Evolutionary conservation across 2,329 filamentous ascomycete species (phyloP).

Genomic region (Albophoma yamanashiensis): DNA sequence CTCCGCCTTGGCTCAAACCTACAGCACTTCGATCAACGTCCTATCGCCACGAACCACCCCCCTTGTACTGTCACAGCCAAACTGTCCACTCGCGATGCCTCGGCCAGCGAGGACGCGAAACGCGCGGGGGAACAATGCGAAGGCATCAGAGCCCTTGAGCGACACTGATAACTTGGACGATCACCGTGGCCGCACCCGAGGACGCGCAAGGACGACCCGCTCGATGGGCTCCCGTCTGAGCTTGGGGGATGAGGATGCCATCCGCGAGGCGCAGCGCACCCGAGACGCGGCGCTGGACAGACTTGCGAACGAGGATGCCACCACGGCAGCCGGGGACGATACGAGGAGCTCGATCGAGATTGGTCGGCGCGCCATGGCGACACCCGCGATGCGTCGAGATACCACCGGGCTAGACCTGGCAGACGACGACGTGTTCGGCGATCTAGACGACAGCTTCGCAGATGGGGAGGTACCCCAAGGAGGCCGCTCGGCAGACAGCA

Average conservation of each 20-base stretch:
- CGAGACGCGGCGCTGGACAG: slow-evolving; percentile 26
- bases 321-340: slow-evolving; percentile 13
- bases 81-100: slow-evolving; percentile 3
- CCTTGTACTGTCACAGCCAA: too few species aligned
- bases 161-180: slow-evolving; percentile 8
- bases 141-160: not conserved
- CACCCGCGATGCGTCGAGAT: slow-evolving; percentile 25
- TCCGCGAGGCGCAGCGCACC: slow-evolving; percentile 14
- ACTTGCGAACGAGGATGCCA: slow-evolving; percentile 23
- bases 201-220: slow-evolving; percentile 9
- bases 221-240: slow-evolving; percentile 6
- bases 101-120: slow-evolving; percentile 7
- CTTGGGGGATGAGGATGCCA: slow-evolving; percentile 14
- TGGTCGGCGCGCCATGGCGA: slow-evolving; percentile 23
- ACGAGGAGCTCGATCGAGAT: slow-evolving; percentile 24
- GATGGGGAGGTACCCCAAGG: slow-evolving; percentile 24
- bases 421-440: slow-evolving; percentile 36
- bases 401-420: slow-evolving; percentile 37
- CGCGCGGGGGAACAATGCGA: slow-evolving; percentile 1
- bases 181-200: slow-evolving; percentile 13
- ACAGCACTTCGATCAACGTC: not conserved
- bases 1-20: not conserved
- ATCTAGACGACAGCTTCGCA: slow-evolving; percentile 31
- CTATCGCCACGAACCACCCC: not conserved
- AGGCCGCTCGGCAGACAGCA: slow-evolving; percentile 30